Base-by-base conservation (phyloP, 2,329 filamentous ascomycete species). In the Alternaria angustiovoidea region DNA sequence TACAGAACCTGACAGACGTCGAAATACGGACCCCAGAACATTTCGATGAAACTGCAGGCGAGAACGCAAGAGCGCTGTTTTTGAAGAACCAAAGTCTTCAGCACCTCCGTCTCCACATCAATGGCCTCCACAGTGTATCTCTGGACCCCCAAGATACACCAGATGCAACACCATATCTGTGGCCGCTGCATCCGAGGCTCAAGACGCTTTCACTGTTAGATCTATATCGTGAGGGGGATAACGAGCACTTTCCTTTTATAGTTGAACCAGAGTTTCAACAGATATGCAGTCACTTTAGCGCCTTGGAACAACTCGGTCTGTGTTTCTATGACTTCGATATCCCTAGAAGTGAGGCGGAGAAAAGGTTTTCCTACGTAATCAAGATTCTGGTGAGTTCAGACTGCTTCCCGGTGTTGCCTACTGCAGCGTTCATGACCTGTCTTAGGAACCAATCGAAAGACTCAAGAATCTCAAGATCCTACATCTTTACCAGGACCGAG, bases 381-480 rank as follows among this genome's bases (percentile, higher is more conserved):
- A 12, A 20, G 7, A 24, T 20, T 8, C 20, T 54, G 28, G 41
- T 44, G 9, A 54, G 41, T 30, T 12, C 14, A 11, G 32, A 12
- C 14, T 22, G n/a, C 16, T 53, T 5, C 7, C 16, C 16, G 11
- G 14, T 36, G 2, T 36, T 28, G 7, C 28, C 20, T 26, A 8
- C 1, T 2, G 3, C 11, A 38, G 34, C 16, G n/a, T 38, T 55
- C 8, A 48, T 24, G 2, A 43, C 4, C 3, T 18, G n/a, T 48
- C 7, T 18, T 20, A 62, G 55, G 52, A 36, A 18, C 51, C 48
- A 9, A 55, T 64, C 38, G 18, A 16, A 34, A n/a, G 24, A 11
- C 55, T 57, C 5, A 56, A 57, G 34, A 42, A 57, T 28, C 26
- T 64, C 30, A 47, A 36, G 12, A 47, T 59, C 12, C 22, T 64